phyloP scores from a whole-genome alignment of 495 filamentous ascomycete species.

The Xylaria telfairii region DNA sequence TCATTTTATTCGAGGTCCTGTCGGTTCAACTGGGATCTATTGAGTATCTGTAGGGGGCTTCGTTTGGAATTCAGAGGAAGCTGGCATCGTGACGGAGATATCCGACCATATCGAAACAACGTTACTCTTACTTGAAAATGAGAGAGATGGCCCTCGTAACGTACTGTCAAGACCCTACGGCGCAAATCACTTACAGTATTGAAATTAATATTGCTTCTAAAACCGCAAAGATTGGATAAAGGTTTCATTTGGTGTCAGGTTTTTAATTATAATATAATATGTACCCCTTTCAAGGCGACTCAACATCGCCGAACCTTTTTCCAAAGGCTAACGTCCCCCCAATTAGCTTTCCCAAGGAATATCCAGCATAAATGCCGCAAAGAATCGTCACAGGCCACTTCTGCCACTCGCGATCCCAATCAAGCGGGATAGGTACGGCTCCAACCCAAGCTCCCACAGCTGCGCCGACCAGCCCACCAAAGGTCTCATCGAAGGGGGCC shows the following conservation, averaged over 20 bases:
- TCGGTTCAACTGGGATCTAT: not conserved
- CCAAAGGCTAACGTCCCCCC: slow-evolving; percentile 49
- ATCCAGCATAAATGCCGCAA: slow-evolving; percentile 49
- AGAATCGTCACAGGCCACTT: slow-evolving; percentile 92
- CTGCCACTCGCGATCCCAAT: slow-evolving; percentile 97
- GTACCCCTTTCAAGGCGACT: not conserved
- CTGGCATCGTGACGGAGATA: too few relatives aligned
- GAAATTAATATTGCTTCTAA: not conserved
- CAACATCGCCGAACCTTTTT: slow-evolving; percentile 39
- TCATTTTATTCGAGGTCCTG: not conserved
- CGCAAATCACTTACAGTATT: not conserved
- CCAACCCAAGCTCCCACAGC: slow-evolving; percentile 76
- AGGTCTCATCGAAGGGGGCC: slow-evolving; percentile 68
- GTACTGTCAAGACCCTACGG: not conserved
- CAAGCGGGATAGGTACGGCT: slow-evolving; percentile 90
- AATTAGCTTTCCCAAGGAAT: slow-evolving; percentile 43
- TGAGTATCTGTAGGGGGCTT: not conserved
- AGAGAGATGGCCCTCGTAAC: not conserved
- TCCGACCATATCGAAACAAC: not conserved
- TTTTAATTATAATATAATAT: not conserved
- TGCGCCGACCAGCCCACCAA: slow-evolving; percentile 69
- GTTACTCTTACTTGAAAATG: not conserved
- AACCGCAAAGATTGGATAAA: not conserved
- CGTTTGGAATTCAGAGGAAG: too few relatives aligned
- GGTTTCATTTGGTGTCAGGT: not conserved